A percentile compares a stretch with the other conserved stretches of the same genome.
Evolutionary conservation across 2,329 filamentous ascomycete species (phyloP).

Genomic region (Botrytis pseudocinerea): DNA sequence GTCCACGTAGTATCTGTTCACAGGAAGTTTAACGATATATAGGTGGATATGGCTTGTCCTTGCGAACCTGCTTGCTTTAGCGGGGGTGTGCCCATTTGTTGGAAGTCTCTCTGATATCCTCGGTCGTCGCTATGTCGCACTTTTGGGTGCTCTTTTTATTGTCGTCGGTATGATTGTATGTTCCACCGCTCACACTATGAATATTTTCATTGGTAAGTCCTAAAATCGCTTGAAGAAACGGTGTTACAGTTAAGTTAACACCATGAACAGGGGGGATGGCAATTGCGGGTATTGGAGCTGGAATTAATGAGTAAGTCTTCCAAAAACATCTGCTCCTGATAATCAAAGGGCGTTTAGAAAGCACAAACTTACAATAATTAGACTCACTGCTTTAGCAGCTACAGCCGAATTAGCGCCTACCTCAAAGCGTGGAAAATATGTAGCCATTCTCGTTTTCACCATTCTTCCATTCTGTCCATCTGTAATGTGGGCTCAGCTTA

Average conservation of each 20-base stretch:
- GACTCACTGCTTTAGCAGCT: slow-evolving; percentile 64
- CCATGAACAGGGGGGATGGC: slow-evolving; percentile 47
- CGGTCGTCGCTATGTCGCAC: slow-evolving; percentile 59
- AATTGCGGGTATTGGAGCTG: slow-evolving; percentile 64
- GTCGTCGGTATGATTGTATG: slow-evolving; percentile 61
- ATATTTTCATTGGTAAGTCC: slow-evolving; percentile 57
- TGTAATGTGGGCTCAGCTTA: slow-evolving; percentile 60
- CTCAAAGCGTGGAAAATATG: slow-evolving; percentile 62
- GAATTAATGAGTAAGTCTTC: slow-evolving; percentile 57
- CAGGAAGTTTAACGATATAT: not conserved
- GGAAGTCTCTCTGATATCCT: slow-evolving; percentile 65
- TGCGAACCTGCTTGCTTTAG: slow-evolving; percentile 56
- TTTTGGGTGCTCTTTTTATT: slow-evolving; percentile 54
- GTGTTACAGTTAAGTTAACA: not conserved
- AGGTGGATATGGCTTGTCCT: slow-evolving; percentile 43
- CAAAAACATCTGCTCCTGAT: fast-evolving
- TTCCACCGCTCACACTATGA: slow-evolving; percentile 59
- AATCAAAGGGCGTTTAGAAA: not conserved
- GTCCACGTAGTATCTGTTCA: not conserved
- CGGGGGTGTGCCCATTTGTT: slow-evolving; percentile 62
- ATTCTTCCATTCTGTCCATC: slow-evolving; percentile 63
- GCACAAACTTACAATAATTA: slow-evolving; percentile 46
- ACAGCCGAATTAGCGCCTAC: slow-evolving; percentile 68
- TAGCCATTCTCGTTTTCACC: slow-evolving; percentile 59
- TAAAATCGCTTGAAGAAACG: fast-evolving